Evolutionary conservation across 805 yeast genomes (phyloP).

Genomic region (Ogataea sp.): DNA sequence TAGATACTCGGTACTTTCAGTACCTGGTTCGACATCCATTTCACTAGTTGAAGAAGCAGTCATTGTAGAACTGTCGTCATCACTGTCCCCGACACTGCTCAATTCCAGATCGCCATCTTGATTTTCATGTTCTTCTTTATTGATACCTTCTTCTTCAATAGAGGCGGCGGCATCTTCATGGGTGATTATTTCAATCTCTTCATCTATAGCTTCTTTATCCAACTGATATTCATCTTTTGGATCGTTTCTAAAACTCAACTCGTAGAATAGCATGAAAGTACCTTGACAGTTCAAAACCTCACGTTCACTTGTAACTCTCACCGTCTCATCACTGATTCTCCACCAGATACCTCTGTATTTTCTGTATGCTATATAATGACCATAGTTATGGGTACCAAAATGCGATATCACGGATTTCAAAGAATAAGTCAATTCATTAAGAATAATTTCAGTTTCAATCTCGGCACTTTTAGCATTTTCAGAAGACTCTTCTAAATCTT

Average conservation of each 20-base stretch:
- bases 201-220: too few species aligned
- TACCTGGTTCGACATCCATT: not conserved
- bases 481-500: too few species aligned
- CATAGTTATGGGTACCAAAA: slow-evolving; percentile 93
- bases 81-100: slow-evolving; percentile 7
- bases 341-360: slow-evolving; percentile 85
- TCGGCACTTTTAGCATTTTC: too few species aligned
- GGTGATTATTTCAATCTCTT: slow-evolving; percentile 6
- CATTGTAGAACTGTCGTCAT: not conserved
- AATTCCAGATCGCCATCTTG: slow-evolving; percentile 1
- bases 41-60: not conserved
- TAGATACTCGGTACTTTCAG: not conserved
- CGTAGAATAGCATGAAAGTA: slow-evolving; percentile 89
- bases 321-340: slow-evolving; percentile 89
- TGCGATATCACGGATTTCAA: slow-evolving; percentile 85
- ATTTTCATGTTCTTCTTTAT: slow-evolving; percentile 5
- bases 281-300: slow-evolving; percentile 82
- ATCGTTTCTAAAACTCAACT: slow-evolving; percentile 28
- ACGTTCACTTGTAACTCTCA: slow-evolving; percentile 67
- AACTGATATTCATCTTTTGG: slow-evolving; percentile 27
- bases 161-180: slow-evolving; percentile 1
- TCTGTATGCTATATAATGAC: slow-evolving; percentile 91
- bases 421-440: slow-evolving; percentile 49
- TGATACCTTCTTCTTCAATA: slow-evolving; percentile 2
- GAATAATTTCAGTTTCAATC: slow-evolving; percentile 4